phyloP scores from a whole-genome alignment of 768 basidiomycete genomes.

The Lactarius deliciosus region DNA sequence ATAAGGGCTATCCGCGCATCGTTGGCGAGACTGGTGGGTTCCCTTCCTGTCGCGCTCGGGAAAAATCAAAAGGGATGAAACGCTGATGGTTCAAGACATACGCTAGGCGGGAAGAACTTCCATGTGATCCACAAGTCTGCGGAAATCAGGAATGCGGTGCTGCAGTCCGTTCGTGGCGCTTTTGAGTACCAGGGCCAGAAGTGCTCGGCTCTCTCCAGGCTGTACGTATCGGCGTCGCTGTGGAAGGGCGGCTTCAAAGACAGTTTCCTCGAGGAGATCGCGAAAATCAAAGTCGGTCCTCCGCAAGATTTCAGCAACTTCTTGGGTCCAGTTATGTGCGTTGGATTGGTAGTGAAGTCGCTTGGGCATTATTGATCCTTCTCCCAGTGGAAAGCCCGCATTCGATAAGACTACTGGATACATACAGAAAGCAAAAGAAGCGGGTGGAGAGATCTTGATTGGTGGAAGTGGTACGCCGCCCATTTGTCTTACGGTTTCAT shows the following conservation, averaged over 20 bases:
- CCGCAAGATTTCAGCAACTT: slow-evolving; percentile 79
- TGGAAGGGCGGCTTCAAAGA: slow-evolving; percentile 90
- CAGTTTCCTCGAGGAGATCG: slow-evolving; percentile 66
- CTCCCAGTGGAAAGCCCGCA: slow-evolving; percentile 70
- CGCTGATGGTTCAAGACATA: neutral
- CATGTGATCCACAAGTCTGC: slow-evolving; percentile 89
- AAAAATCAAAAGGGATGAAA: neutral
- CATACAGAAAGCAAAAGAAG: slow-evolving; percentile 81
- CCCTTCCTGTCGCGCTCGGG: too few relatives aligned
- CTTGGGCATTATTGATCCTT: neutral
- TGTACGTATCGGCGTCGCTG: slow-evolving; percentile 84
- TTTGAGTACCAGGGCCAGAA: slow-evolving; percentile 99
- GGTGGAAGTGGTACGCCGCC: slow-evolving; percentile 69
- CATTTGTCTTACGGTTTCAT: neutral
- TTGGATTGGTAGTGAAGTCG: slow-evolving; percentile 27
- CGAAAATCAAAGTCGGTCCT: slow-evolving; percentile 83
- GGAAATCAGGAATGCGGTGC: slow-evolving; percentile 84
- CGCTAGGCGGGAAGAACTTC: slow-evolving; percentile 91
- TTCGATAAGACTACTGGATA: slow-evolving; percentile 85
- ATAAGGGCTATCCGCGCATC: slow-evolving; percentile 88
- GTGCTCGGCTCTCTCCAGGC: slow-evolving; percentile 89
- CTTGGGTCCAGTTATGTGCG: slow-evolving; percentile 94
- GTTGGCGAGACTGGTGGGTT: slow-evolving; percentile 85
- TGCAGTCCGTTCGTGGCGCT: slow-evolving; percentile 82
- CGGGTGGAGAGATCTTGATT: slow-evolving; percentile 85